Evolutionary conservation across 106 monocot genomes (phyloP).

Genomic region (Phalaenopsis aphrodite): DNA sequence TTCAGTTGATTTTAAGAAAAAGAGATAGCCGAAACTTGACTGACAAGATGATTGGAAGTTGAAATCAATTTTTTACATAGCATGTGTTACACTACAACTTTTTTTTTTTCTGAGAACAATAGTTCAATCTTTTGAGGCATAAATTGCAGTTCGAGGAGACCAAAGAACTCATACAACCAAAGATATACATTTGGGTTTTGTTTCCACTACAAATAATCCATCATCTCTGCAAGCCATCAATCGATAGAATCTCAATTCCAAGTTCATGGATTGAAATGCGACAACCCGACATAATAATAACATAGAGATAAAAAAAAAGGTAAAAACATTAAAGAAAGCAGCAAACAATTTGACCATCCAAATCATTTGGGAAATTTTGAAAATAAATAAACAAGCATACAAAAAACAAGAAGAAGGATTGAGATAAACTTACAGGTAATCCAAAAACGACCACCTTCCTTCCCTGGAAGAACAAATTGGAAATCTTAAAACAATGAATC

Average conservation of each 20-base stretch:
- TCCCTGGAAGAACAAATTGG: slow-evolving; percentile 38
- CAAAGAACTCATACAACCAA: no score
- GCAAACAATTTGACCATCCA: neutral
- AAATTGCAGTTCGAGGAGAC: no score
- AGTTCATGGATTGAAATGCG: neutral
- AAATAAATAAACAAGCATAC: no score
- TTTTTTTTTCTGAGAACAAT: no score
- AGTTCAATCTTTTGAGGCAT: no score
- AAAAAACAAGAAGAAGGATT: neutral
- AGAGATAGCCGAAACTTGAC: no score
- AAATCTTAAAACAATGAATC: slow-evolving; percentile 1
- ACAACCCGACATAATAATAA: neutral
- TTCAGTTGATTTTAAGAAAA: no score
- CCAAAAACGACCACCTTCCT: slow-evolving; percentile 97
- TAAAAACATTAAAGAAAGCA: neutral
- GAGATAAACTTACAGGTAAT: slow-evolving; percentile 50
- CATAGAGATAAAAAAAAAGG: neutral
- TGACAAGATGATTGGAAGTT: no score
- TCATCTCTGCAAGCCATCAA: neutral
- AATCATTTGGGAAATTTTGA: neutral
- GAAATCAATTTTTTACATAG: no score
- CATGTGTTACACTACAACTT: no score
- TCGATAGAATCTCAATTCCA: neutral
- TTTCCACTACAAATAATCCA: no score
- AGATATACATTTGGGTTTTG: no score